Conservation (phyloP, 1,284 basidiomycete genomes). For the Schizophyllum amplum region DNA sequence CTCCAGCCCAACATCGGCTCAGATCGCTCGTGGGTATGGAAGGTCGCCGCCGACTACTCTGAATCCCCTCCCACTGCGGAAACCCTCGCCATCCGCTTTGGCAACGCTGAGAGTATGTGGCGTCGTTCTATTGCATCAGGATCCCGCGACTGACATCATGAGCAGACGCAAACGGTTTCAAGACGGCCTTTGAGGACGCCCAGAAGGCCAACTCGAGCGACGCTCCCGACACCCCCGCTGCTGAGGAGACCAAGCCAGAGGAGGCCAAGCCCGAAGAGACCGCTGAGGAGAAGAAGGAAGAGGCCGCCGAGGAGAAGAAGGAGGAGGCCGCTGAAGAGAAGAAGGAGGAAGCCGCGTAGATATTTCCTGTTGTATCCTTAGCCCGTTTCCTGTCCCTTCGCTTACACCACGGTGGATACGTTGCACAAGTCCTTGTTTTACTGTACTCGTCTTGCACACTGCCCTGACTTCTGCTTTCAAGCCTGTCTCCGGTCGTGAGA, state of each 20-base stretch:
- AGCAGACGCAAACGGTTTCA: constrained; percentile 83
- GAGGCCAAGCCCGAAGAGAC: constrained; percentile 22
- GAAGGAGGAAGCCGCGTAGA: constrained; percentile 13
- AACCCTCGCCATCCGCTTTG: constrained; percentile 97
- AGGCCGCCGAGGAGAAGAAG: constrained; percentile 20
- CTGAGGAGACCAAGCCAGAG: constrained; percentile 19
- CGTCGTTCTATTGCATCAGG: constrained; percentile 6
- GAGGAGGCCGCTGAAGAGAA: constrained; percentile 21
- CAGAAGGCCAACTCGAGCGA: constrained; percentile 57
- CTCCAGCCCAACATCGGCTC: constrained; percentile 98
- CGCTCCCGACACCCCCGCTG: constrained; percentile 12
- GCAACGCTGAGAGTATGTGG: constrained; percentile 93
- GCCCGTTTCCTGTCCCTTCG: background rate
- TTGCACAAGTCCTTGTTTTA: constrained; percentile 2
- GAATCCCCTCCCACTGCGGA: constrained; percentile 85
- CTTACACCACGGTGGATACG: background rate
- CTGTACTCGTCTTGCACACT: background rate
- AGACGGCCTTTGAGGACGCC: constrained; percentile 79
- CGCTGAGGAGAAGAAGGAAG: constrained; percentile 23
- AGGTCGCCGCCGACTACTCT: constrained; percentile 92
- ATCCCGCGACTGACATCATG: constrained; percentile 6
- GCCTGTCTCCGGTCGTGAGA: background rate
- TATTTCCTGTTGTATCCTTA: background rate
- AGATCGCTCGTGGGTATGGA: constrained; percentile 99
- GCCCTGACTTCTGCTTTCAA: background rate